Conservation (phyloP, 345 rosid genomes). For the Hibiscus trionum region DNA sequence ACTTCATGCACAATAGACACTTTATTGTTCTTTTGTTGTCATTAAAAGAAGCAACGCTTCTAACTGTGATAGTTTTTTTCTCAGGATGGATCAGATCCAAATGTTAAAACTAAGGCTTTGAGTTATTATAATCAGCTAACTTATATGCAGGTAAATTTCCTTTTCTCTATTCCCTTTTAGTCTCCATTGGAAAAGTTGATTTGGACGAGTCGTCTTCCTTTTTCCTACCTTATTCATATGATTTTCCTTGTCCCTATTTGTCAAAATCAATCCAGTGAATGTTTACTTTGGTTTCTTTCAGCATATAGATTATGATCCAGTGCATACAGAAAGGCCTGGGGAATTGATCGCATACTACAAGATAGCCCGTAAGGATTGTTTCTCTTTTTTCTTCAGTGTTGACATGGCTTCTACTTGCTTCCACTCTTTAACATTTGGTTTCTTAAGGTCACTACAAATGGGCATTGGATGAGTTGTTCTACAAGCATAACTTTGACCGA, state of each 20-base stretch:
- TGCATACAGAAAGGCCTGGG: constrained; percentile 80
- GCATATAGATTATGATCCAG: constrained; percentile 77
- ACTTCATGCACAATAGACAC: not conserved
- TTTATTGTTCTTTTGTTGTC: not conserved
- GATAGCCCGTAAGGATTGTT: constrained; percentile 62
- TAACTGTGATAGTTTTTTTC: constrained; percentile 15
- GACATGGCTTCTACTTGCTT: constrained; percentile 8
- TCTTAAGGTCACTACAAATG: constrained; percentile 83
- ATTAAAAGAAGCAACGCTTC: not conserved
- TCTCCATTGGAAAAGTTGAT: not conserved
- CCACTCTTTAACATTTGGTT: constrained; percentile 18
- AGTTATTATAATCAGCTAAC: constrained; percentile 75
- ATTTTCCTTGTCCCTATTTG: not conserved
- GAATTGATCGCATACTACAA: constrained; percentile 90
- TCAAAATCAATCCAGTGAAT: not conserved
- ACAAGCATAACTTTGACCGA: constrained; percentile 66
- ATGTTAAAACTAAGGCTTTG: constrained; percentile 70
- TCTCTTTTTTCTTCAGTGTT: constrained; percentile 16
- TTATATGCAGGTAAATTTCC: constrained; percentile 66
- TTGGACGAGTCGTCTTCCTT: not conserved
- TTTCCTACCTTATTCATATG: not conserved
- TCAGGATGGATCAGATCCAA: constrained; percentile 73
- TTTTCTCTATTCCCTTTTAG: not conserved
- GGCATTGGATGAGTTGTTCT: constrained; percentile 89
- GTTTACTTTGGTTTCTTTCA: constrained; percentile 28